Base-by-base conservation (phyloP, 192 early-diverging fungal species). In the Backusella tuberculispora region DNA sequence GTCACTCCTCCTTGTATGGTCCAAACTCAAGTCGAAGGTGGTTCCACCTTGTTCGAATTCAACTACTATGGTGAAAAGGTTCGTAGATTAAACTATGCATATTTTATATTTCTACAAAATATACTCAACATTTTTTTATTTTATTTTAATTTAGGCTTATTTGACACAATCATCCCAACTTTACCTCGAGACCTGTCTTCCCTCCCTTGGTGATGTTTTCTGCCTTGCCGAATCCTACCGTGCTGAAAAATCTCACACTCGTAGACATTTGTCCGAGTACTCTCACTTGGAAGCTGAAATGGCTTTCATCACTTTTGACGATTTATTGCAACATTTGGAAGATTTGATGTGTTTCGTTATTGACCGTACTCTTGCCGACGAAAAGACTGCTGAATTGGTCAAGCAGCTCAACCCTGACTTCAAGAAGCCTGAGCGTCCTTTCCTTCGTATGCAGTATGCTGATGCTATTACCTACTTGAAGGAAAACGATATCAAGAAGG, bases 1-100 rank as follows among this genome's bases (percentile, higher is more conserved):
- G 95, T 99, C 15, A 98, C 93, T 13, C 97, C 98, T n/a, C 98
- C 98, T 19, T 89, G 94, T 79, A 95, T 99, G 95, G 98, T 99
- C 26, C 97, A 99, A 87, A 99, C 97, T 46, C 96, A 98, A 83
- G 97, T 98, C 13, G 98, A 99, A 85, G 98, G 98, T 69, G 98
- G 98, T 8, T 90, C 90, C 45, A 99, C 97, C 8, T 87, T 99
- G 68, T 99, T 99, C 69, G 85, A 87, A 53, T 92, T 99, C 81
- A 84, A 98, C 79, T 99, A 99, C 85, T 99, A 99, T 76, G 97
- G 95, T 43, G 94, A 98, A 80, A 83, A 91, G 80, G 90, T 43
- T 6, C 14, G 37, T 24, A 64, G 10, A 34, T 19, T 71, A 70
- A 40, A 48, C 13, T 38, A 19, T 74, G 26, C 10, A 15, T 75